These are phyloP conservation scores for Cucurbita pepo DNA, from an alignment of 306 rosid genomes.

Conservation along the genomic window DNA sequence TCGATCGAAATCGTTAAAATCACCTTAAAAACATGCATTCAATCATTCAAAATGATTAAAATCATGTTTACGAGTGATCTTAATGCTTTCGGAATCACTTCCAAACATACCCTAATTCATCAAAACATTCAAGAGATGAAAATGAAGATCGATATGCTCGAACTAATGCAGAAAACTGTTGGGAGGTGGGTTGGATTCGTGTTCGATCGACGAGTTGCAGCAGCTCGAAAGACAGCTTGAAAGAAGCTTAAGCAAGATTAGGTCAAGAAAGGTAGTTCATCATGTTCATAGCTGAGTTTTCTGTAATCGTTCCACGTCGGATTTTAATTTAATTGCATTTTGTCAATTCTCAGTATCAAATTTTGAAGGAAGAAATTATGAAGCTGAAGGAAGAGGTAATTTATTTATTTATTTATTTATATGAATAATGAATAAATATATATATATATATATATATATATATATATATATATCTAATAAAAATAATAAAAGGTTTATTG, in stretches of 20 bases:
- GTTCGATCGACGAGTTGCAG: constrained; percentile 44
- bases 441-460: too few species aligned
- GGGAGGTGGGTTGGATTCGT: constrained; percentile 55
- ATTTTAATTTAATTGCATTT: background rate
- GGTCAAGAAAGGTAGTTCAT: constrained; percentile 60
- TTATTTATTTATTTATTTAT: background rate
- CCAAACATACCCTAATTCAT: background rate
- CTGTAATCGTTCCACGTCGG: background rate
- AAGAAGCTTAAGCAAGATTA: constrained; percentile 51
- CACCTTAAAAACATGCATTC: background rate
- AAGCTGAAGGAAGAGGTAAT: constrained; percentile 56
- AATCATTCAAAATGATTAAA: background rate
- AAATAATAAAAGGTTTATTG: background rate
- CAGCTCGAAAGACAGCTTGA: constrained; percentile 57
- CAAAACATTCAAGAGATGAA: background rate
- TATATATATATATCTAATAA: too few species aligned
- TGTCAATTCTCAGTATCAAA: constrained; percentile 24
- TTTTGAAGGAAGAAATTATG: constrained; percentile 47
- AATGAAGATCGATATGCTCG: too few species aligned
- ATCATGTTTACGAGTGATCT: background rate
- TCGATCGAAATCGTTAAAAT: too few species aligned
- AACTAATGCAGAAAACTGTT: constrained; percentile 40
- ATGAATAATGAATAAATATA: background rate
- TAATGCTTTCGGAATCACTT: too few species aligned
- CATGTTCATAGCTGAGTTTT: background rate